These are phyloP conservation scores for Fraxinus quadrangulata DNA, from an alignment of 257 asterid genomes.

Conservation along the genomic window DNA sequence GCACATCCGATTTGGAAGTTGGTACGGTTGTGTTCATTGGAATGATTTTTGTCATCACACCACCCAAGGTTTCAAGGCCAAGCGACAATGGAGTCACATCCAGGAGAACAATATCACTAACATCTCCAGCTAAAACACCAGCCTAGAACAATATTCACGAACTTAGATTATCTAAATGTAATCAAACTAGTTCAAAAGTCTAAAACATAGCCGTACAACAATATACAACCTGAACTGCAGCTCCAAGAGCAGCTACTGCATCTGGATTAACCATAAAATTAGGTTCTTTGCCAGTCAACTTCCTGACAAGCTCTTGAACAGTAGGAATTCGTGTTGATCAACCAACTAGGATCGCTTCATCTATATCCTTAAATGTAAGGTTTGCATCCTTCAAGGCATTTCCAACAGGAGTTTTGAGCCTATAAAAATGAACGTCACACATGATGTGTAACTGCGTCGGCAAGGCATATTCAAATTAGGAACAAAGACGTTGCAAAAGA, in stretches of 20 bases:
- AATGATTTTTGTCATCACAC: conserved; percentile 83
- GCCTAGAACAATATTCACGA: conserved; percentile 42
- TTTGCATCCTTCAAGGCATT: conserved; percentile 75
- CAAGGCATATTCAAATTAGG: background rate
- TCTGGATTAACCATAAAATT: conserved; percentile 84
- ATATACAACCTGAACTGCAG: conserved; percentile 70
- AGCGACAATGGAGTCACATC: conserved; percentile 84
- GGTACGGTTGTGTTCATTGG: conserved; percentile 86
- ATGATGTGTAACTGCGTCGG: background rate
- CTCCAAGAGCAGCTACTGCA: conserved; percentile 90
- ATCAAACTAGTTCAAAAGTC: background rate
- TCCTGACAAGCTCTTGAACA: conserved; percentile 68
- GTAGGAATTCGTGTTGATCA: conserved; percentile 92
- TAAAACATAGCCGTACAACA: no score
- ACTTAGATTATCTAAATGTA: background rate
- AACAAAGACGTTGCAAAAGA: background rate
- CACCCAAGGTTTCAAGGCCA: conserved; percentile 83
- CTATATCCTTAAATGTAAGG: conserved; percentile 66
- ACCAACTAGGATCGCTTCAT: conserved; percentile 86
- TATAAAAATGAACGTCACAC: conserved; percentile 23
- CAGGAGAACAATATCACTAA: conserved; percentile 73
- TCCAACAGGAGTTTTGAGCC: conserved; percentile 74
- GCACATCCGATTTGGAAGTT: conserved; percentile 87
- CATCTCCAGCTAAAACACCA: conserved; percentile 86
- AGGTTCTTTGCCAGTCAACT: conserved; percentile 75